Base-by-base conservation (phyloP, 148 eudicot genomes). In the Camellia japonica region DNA sequence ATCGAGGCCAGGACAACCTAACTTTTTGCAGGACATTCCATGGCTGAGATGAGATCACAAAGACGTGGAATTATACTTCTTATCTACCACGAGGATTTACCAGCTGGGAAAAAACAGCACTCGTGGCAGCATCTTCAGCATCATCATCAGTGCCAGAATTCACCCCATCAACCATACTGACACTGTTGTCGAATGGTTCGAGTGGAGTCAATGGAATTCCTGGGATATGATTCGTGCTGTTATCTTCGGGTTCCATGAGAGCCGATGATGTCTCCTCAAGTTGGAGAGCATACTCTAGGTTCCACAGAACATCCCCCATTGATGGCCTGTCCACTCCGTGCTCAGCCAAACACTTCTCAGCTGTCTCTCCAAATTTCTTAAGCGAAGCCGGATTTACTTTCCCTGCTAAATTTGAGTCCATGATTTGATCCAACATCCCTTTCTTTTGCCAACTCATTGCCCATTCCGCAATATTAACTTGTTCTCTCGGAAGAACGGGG, bases 31-130 rank as follows among this genome's bases (percentile, higher is more conserved):
- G 68, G 54, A 49, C n/a, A 8, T 49, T 56, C 74, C 20, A 41
- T 18, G n/a, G 23, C 47, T 11, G 6, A 49, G n/a, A n/a, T n/a
- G n/a, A n/a, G 30, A 38, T 58, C 51, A 23, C 19, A 15, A 56
- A 44, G 67, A 18, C 11, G 65, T 18, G 12, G 52, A 65, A n/a
- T 51, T 55, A 47, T 56, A 30, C 12, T 68, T 72, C 83, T 93
- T 88, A 93, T 85, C 95, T 86, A 82, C 95, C 98, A 4, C 95
- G 95, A 16, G 98, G 98, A 87, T 90, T 93, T 62, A 91, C 98
- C 58, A 91, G 83, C 81, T 91, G 98, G 62, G 98, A 93, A 80
- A 93, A 92, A 70, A 93, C 98, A 5, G 95, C 92, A 83, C 90
- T 89, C 9, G 51, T 47, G 51, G 51, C 51, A 47, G 51, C 51